These are phyloP conservation scores for Lyophyllum shimeji DNA, from an alignment of 768 basidiomycete genomes.

Conservation along the genomic window DNA sequence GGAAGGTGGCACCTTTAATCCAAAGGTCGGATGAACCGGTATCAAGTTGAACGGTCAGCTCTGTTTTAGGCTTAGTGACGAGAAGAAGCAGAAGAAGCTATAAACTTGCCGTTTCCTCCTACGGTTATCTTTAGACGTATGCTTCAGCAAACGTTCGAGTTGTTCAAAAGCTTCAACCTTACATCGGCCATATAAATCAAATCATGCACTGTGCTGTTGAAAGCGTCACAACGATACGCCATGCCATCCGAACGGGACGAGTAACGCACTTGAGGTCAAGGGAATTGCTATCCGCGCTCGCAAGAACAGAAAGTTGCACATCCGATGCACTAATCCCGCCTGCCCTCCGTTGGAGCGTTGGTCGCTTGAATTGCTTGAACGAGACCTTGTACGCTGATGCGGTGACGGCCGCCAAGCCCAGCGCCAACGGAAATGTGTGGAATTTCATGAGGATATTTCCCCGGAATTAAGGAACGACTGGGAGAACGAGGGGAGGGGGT, in stretches of 20 bases:
- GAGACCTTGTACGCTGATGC: conserved; percentile 47
- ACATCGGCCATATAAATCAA: conserved; percentile 80
- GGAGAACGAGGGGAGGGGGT: conserved; percentile 12
- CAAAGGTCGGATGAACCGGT: conserved; percentile 87
- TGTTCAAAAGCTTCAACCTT: conserved; percentile 26
- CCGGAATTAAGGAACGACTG: conserved; percentile 19
- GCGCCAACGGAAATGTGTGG: conserved; percentile 30
- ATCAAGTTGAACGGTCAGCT: conserved; percentile 75
- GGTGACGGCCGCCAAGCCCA: conserved; percentile 33
- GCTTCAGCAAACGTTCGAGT: conserved; percentile 1
- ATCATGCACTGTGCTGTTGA: conserved; percentile 66
- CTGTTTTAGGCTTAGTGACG: conserved; percentile 33
- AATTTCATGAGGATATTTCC: conserved; percentile 38
- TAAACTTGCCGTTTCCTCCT: conserved; percentile 50
- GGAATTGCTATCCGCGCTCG: conserved; percentile 28
- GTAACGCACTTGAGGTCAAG: conserved; percentile 46
- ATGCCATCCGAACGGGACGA: neutral
- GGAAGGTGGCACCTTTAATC: conserved; percentile 48
- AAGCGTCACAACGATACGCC: conserved; percentile 2
- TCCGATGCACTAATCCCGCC: conserved; percentile 24
- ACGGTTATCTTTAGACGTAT: conserved; percentile 54
- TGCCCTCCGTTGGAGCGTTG: conserved; percentile 36
- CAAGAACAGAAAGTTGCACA: conserved; percentile 34
- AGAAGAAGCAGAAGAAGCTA: neutral
- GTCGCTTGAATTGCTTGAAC: conserved; percentile 42